These are phyloP conservation scores for Aleurites moluccanus DNA, from an alignment of 441 rosid species.

Conservation along the genomic window DNA sequence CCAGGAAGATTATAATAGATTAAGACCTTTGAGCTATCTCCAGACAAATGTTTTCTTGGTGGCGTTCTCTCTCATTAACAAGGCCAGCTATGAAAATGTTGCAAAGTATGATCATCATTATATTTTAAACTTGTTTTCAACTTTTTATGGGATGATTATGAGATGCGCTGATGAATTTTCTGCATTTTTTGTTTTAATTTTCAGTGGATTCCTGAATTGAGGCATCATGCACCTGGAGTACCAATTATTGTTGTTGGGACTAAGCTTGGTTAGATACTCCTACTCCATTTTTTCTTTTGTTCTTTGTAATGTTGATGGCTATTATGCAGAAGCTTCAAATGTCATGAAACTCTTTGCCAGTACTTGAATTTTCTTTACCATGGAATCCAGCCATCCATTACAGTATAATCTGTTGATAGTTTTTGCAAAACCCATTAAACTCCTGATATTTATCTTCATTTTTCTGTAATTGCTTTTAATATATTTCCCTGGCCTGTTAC, in stretches of 20 bases:
- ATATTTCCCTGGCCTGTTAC: not conserved
- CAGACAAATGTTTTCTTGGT: constrained; percentile 93
- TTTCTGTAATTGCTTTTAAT: not conserved
- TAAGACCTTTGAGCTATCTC: constrained; percentile 88
- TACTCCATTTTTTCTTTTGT: not conserved
- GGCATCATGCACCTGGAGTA: constrained; percentile 93
- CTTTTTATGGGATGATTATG: constrained; percentile 10
- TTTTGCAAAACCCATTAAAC: not conserved
- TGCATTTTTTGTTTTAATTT: constrained; percentile 23
- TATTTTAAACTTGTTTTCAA: constrained; percentile 13
- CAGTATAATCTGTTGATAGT: not conserved
- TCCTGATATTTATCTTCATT: not conserved
- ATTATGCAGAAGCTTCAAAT: not conserved
- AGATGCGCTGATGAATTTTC: constrained; percentile 25
- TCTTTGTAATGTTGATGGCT: not conserved
- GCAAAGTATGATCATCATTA: constrained; percentile 49
- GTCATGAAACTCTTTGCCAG: not conserved
- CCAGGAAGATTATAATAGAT: constrained; percentile 88
- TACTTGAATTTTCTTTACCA: not conserved
- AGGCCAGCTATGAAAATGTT: constrained; percentile 92
- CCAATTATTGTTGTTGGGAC: constrained; percentile 92
- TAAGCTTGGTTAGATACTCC: constrained; percentile 69
- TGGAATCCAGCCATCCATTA: not conserved
- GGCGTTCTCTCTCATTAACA: constrained; percentile 89
- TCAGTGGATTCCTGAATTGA: constrained; percentile 95